A percentile compares a stretch with the other conserved stretches of the same genome.
phyloP scores from a whole-genome alignment of 345 rosid genomes.

The Trapa bicornis region DNA sequence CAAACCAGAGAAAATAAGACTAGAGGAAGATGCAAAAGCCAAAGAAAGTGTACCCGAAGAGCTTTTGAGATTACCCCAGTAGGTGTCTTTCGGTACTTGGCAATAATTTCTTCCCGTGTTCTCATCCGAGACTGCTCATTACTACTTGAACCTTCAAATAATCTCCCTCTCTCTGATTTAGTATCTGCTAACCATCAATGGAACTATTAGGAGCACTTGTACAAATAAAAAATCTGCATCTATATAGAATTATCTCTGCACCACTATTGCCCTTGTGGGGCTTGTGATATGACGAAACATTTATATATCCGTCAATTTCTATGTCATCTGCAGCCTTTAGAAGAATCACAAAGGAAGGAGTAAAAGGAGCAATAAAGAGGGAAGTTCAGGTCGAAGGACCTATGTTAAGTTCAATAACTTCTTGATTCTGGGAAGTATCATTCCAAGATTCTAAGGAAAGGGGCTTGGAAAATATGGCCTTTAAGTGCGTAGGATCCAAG shows the following conservation, averaged over 20 bases:
- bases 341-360: not conserved
- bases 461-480: constrained; percentile 50
- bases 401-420: constrained; percentile 50
- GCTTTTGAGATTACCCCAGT: constrained; percentile 18
- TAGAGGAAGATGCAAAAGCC: not conserved
- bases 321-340: constrained; percentile 55
- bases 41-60: not conserved
- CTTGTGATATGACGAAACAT: constrained; percentile 22
- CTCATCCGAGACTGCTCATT: constrained; percentile 47
- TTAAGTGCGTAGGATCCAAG: constrained; percentile 31
- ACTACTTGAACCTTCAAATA: constrained; percentile 53
- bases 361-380: not conserved
- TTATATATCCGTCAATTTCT: constrained; percentile 43
- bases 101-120: constrained; percentile 76
- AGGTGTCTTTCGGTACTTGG: constrained; percentile 62
- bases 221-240: not conserved
- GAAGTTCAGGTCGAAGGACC: constrained; percentile 24
- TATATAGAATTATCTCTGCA: constrained; percentile 10
- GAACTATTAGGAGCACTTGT: constrained; percentile 7
- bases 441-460: constrained; percentile 15
- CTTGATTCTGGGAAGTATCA: not conserved
- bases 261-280: constrained; percentile 36
- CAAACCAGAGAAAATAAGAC: constrained; percentile 12
- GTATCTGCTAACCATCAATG: constrained; percentile 32
- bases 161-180: constrained; percentile 39